A percentile compares a stretch with the other conserved stretches of the same genome.
These are phyloP conservation scores for Bacterosira constricta DNA, from an alignment of 108 stramenopile species.

Conservation along the genomic window DNA sequence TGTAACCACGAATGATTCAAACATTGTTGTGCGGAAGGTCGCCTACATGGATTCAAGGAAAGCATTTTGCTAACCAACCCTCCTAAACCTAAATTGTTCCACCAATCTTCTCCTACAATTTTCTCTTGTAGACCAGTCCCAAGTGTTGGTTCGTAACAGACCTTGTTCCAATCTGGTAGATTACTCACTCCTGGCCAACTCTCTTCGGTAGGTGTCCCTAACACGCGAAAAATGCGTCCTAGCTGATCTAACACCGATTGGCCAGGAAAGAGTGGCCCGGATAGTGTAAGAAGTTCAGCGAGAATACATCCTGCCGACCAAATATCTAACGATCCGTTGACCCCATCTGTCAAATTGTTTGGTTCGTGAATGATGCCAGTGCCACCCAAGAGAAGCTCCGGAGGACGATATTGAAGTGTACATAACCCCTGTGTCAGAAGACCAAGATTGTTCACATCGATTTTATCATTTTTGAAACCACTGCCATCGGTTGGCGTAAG, in stretches of 20 bases:
- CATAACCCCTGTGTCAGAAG: slow-evolving; percentile 57
- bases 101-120: slow-evolving; percentile 41
- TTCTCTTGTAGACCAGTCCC: slow-evolving; percentile 29
- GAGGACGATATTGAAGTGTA: slow-evolving; percentile 81
- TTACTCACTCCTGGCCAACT: slow-evolving; percentile 57
- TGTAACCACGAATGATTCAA: slow-evolving; percentile 41
- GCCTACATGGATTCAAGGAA: slow-evolving; percentile 57
- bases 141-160: slow-evolving; percentile 48
- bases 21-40: slow-evolving; percentile 54
- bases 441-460: neutral
- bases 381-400: slow-evolving; percentile 72
- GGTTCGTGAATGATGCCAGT: slow-evolving; percentile 33
- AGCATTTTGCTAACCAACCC: slow-evolving; percentile 45
- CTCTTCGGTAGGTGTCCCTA: slow-evolving; percentile 71
- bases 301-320: slow-evolving; percentile 71
- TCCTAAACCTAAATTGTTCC: slow-evolving; percentile 28
- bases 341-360: neutral
- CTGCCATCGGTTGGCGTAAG: neutral
- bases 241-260: slow-evolving; percentile 76
- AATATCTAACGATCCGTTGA: slow-evolving; percentile 59
- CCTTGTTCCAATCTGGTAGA: slow-evolving; percentile 69
- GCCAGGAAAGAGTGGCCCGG: slow-evolving; percentile 64
- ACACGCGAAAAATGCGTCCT: slow-evolving; percentile 51
- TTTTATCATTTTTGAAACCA: neutral
- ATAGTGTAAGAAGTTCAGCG: slow-evolving; percentile 54